Conservation (phyloP, 2,329 filamentous ascomycete species). For the Botrytis elliptica region DNA sequence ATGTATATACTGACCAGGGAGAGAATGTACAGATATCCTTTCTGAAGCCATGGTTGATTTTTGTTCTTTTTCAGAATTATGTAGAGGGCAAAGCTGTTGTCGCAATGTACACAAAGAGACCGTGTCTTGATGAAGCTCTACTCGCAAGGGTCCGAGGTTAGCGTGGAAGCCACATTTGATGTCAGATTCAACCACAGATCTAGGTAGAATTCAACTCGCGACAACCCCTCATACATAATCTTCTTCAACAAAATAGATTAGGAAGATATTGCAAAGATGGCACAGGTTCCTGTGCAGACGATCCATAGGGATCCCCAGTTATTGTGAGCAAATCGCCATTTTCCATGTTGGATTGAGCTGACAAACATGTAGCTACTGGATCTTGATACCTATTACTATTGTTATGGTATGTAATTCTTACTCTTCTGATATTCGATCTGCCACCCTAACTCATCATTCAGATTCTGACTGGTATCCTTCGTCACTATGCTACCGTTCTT, state of each 20-base stretch:
- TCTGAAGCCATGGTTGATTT: slow-evolving; percentile 20
- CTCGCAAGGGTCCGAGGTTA: slow-evolving; percentile 25
- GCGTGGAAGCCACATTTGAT: slow-evolving; percentile 36
- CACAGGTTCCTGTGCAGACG: slow-evolving; percentile 82
- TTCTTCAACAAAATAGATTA: neutral
- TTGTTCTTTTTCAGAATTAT: slow-evolving; percentile 11
- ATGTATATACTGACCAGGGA: slow-evolving; percentile 26
- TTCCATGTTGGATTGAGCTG: slow-evolving; percentile 26
- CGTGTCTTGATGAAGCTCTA: slow-evolving; percentile 37
- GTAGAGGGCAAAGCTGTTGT: slow-evolving; percentile 18
- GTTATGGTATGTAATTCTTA: slow-evolving; percentile 69
- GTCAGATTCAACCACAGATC: slow-evolving; percentile 22
- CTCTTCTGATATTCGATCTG: neutral
- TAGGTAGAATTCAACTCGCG: slow-evolving; percentile 9
- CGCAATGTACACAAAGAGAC: slow-evolving; percentile 27
- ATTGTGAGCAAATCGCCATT: slow-evolving; percentile 63
- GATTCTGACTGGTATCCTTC: slow-evolving; percentile 91
- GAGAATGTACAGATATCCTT: slow-evolving; percentile 22
- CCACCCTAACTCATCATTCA: slow-evolving; percentile 39
- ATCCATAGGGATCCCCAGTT: slow-evolving; percentile 98
- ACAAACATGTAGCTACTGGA: slow-evolving; percentile 79
- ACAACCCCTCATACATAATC: slow-evolving; percentile 17
- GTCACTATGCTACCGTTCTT: slow-evolving; percentile 94
- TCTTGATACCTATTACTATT: slow-evolving; percentile 92
- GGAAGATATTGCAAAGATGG: slow-evolving; percentile 58